Evolutionary conservation across 345 rosid species (phyloP).

Genomic region (Reutealis trisperma): DNA sequence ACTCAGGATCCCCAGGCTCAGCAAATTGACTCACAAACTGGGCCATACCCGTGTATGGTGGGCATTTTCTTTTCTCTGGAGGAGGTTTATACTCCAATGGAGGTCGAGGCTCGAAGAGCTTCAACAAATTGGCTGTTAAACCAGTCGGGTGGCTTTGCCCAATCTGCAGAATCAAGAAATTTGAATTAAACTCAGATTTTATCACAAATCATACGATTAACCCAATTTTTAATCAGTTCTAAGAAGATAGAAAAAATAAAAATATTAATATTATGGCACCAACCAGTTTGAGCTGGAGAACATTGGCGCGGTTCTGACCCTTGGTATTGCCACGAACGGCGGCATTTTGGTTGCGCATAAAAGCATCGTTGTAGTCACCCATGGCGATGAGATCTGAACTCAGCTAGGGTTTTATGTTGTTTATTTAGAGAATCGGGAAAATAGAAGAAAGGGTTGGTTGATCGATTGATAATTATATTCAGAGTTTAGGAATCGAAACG

Average conservation of each 20-base stretch:
- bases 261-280: too few species aligned
- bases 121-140: slow-evolving; percentile 77
- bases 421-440: not conserved
- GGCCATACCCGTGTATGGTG: slow-evolving; percentile 84
- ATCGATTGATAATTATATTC: too few species aligned
- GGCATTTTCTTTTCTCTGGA: slow-evolving; percentile 90
- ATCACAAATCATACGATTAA: not conserved
- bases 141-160: slow-evolving; percentile 98
- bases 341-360: slow-evolving; percentile 85
- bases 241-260: not conserved
- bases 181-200: not conserved
- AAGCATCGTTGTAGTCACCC: slow-evolving; percentile 79
- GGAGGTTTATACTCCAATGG: slow-evolving; percentile 87
- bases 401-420: slow-evolving; percentile 30
- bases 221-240: not conserved
- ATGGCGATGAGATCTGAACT: slow-evolving; percentile 35
- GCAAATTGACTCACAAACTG: slow-evolving; percentile 82
- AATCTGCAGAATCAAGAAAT: slow-evolving; percentile 57
- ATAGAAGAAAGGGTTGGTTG: too few species aligned
- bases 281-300: slow-evolving; percentile 97
- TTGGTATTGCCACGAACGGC: slow-evolving; percentile 82
- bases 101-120: slow-evolving; percentile 90
- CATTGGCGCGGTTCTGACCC: slow-evolving; percentile 87
- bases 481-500: too few species aligned
- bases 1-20: slow-evolving; percentile 83